Evolutionary conservation across 495 filamentous ascomycete genomes (phyloP), one percentile per base, ranked within the genome.

Genomic region (Aspergillus bertholletiae): DNA sequence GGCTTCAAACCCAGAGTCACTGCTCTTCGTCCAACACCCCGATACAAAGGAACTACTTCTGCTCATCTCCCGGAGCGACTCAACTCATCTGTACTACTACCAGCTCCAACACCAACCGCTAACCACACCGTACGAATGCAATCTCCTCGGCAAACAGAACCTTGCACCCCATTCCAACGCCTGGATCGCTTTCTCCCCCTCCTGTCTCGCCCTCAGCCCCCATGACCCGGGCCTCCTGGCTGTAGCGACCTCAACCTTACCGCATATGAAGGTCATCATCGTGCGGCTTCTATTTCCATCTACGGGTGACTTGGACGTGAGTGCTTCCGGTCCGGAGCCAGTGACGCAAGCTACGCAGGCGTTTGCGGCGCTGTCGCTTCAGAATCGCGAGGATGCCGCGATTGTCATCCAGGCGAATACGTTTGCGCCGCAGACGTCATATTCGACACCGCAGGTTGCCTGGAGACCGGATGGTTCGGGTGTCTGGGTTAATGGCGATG

Each of bases 401-500:
- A 84, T 88, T 15, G 55, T 79, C 17, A 69, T 84, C 3, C 77
- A 85, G 58, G 71, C 78, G 5, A 86, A 72, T 55, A 85, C 86
- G 0, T 72, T 84, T 56, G 82, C 86, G 9, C 83, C 86, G 24
- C 86, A 89, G 67, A 86, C 86, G 45, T 69, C 78, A 7, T 89
- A 88, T 62, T 85, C 80, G 30, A 88, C 84, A 12, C 84, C 86
- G 20, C 77, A 80, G 55, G 66, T 88, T 9, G 79, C 72, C 8
- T 89, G 86, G 86, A 69, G 86, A 46, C 85, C 85, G 5, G 75
- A 84, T 60, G 85, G 84, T 1, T 78, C 70, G 24, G 86, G 86
- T 1, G 64, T 89, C 6, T 89, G 83, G 81, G 84, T 88, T 1
- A 88, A 86, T 67, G 81, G 81, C 9, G 86, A 89, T 61, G 86